Conservation (phyloP, 2,329 filamentous ascomycete species). For the Neonectria punicea region DNA sequence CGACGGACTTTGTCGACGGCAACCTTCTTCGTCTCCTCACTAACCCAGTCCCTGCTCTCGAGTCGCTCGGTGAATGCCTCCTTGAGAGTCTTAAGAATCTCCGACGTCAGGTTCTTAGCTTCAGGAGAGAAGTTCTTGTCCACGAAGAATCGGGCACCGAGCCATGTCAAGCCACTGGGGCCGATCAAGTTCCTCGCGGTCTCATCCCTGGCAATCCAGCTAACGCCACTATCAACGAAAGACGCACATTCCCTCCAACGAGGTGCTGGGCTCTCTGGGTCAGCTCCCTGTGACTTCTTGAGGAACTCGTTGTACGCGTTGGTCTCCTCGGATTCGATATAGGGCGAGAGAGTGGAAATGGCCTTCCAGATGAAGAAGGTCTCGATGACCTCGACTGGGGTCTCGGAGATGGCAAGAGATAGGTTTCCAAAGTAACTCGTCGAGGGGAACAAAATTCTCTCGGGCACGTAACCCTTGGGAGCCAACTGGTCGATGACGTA, state of each 20-base stretch:
- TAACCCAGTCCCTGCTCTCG: conserved; percentile 71
- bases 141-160: conserved; percentile 76
- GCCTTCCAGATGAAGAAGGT: conserved; percentile 74
- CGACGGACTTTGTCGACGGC: conserved; percentile 73
- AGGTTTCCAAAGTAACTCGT: conserved; percentile 70
- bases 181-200: background rate
- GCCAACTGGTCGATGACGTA: conserved; percentile 21
- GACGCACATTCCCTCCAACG: conserved; percentile 25
- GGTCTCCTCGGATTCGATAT: conserved; percentile 68
- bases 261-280: conserved; percentile 14
- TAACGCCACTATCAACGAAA: conserved; percentile 19
- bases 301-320: conserved; percentile 68
- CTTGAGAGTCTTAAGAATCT: conserved; percentile 78
- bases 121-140: conserved; percentile 74
- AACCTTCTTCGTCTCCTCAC: conserved; percentile 65
- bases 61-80: conserved; percentile 71
- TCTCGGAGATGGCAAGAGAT: conserved; percentile 63
- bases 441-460: conserved; percentile 61
- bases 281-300: conserved; percentile 67
- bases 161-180: conserved; percentile 67
- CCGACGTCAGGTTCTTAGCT: conserved; percentile 73
- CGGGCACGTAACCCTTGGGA: conserved; percentile 40
- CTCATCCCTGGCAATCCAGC: conserved; percentile 8
- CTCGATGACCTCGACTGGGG: conserved; percentile 65
- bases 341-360: conserved; percentile 62